Base-by-base conservation (phyloP, 352 stramenopile species). In the Pythium coloratum region DNA sequence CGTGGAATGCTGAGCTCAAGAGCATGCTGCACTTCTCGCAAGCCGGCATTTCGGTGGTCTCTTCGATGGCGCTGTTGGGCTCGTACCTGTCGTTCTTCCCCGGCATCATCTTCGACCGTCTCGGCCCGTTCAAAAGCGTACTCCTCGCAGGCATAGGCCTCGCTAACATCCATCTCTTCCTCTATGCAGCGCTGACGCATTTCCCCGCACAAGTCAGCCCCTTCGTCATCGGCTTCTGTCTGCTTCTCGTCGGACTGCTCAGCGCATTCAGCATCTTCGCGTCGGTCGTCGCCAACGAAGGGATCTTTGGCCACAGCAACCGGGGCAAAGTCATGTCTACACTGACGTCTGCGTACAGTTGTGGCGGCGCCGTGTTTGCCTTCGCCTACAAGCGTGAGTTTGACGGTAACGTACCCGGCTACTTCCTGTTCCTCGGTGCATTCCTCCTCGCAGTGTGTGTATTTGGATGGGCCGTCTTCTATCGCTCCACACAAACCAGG, bases 1-100 rank as follows among this genome's bases (percentile, higher is more conserved):
- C 83, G 8, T 95, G 87, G 87, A 95, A 95, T 40, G 84, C 81
- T 30, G 71, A 95, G 71, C 84, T 95, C 56, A 94, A 94, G 74
- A 80, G 68, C 47, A 70, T 88, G 46, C 69, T 95, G 53, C 76
- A 88, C 36, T 91, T 85, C 61, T 91, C 85, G 18, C 85, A 94
- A 59, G 69, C 76, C 3, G 84, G 82, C 2, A 95, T 95, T 63
- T 86, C 85, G 5, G 80, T 74, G 18, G 82, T 95, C 20, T 90
- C 81, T 26, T 84, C 84, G 16, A 82, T 93, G 73, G 86, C 84
- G 2, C 78, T 90, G 68, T 71, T 95, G 40, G 87, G 87, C 49
- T 81, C 82, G 34, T 95, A 94, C 73, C 75, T 92, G 50, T 89
- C 84, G 10, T 89, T 87, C 66, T 76, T 88, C 54, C 81, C 84